phyloP scores from a whole-genome alignment of 192 early-diverging fungal species.

The Coemansia sp. region DNA sequence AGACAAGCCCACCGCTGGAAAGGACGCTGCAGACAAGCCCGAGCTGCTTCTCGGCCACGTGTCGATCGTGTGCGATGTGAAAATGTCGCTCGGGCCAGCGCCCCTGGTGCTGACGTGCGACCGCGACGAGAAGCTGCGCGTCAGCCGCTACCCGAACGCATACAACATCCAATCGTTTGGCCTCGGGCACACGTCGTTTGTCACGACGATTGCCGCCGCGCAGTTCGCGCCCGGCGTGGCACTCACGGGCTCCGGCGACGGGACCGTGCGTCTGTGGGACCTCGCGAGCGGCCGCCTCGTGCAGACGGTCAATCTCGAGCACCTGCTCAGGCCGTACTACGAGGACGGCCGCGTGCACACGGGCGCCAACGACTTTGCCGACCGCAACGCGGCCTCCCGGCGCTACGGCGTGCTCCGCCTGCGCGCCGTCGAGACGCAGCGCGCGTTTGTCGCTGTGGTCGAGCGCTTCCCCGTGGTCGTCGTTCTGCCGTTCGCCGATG shows the following conservation, averaged over 20 bases:
- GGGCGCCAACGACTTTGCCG: slow-evolving; percentile 22
- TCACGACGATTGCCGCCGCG: slow-evolving; percentile 65
- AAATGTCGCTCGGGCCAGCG: slow-evolving; percentile 57
- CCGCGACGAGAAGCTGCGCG: slow-evolving; percentile 96
- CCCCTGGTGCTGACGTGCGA: slow-evolving; percentile 83
- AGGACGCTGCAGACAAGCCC: background rate
- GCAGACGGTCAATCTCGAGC: slow-evolving; percentile 64
- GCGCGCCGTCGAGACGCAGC: slow-evolving; percentile 14
- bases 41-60: slow-evolving; percentile 83
- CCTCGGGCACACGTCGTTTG: slow-evolving; percentile 84
- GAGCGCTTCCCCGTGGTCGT: slow-evolving; percentile 39
- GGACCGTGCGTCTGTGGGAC: slow-evolving; percentile 75
- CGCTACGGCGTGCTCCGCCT: slow-evolving; percentile 47
- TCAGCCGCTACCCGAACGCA: slow-evolving; percentile 86
- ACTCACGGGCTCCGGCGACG: slow-evolving; percentile 85
- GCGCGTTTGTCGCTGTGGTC: slow-evolving; percentile 27
- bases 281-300: slow-evolving; percentile 59
- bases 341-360: slow-evolving; percentile 17
- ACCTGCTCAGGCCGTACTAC: slow-evolving; percentile 30
- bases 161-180: slow-evolving; percentile 89
- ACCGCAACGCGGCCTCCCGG: slow-evolving; percentile 28
- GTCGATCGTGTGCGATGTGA: slow-evolving; percentile 88
- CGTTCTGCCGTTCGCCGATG: slow-evolving; percentile 20
- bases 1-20: background rate
- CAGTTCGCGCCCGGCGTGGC: slow-evolving; percentile 57